These are phyloP conservation scores for Blastobotrys peoriensis DNA, from an alignment of 805 yeast species.

Conservation along the genomic window DNA sequence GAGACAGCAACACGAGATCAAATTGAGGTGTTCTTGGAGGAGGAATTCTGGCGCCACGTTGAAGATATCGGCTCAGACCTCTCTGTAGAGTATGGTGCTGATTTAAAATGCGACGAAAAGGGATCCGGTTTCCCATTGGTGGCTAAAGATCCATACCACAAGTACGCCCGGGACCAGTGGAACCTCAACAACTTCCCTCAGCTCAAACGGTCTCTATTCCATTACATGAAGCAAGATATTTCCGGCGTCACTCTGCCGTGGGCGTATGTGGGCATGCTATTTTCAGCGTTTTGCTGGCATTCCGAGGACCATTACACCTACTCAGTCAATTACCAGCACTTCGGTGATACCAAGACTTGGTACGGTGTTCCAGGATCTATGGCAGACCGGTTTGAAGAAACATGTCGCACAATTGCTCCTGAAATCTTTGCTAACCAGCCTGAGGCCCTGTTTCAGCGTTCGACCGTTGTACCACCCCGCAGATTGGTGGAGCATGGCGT, in stretches of 20 bases:
- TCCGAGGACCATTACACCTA: constrained; percentile 90
- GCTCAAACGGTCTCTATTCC: constrained; percentile 29
- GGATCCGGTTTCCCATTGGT: constrained; percentile 35
- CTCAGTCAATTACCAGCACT: constrained; percentile 87
- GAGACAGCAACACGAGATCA: constrained; percentile 8
- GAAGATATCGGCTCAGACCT: constrained; percentile 25
- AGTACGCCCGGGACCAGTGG: constrained; percentile 33
- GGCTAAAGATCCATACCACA: constrained; percentile 25
- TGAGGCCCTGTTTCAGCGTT: constrained; percentile 79
- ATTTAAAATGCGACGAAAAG: constrained; percentile 31
- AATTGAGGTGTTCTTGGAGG: constrained; percentile 25
- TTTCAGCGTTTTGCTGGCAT: constrained; percentile 96
- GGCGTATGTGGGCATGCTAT: constrained; percentile 84
- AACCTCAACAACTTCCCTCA: constrained; percentile 33
- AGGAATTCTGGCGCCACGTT: constrained; percentile 33
- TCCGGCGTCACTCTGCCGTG: constrained; percentile 96
- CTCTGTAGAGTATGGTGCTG: constrained; percentile 38
- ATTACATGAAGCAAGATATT: constrained; percentile 33
- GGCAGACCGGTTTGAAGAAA: constrained; percentile 57
- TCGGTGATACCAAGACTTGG: constrained; percentile 89
- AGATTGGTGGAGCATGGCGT: constrained; percentile 41
- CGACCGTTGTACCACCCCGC: constrained; percentile 72
- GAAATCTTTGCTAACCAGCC: constrained; percentile 81
- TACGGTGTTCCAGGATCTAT: constrained; percentile 74
- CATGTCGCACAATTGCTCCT: constrained; percentile 63